Percentiles rank a stretch among this genome's conserved stretches.
Conservation (phyloP, 2,329 filamentous ascomycete species). For the Geosmithia flava region DNA sequence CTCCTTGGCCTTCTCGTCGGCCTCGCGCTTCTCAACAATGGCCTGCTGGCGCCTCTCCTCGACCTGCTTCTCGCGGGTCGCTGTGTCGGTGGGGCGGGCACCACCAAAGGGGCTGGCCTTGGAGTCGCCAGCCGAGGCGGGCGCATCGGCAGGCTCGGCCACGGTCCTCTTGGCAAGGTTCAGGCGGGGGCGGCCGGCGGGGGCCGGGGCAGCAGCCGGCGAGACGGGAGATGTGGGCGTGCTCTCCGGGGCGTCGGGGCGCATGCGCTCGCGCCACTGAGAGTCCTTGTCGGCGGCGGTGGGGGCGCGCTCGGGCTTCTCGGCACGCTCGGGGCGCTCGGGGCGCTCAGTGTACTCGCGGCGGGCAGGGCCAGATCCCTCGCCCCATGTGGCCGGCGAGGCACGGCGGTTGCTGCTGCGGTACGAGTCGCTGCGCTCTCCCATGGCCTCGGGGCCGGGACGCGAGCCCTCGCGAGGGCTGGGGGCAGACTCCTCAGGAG, state of each 20-base stretch:
- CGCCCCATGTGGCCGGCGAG: slow-evolving; percentile 69
- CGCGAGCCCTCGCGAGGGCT: slow-evolving; percentile 42
- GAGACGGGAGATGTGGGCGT: slow-evolving; percentile 65
- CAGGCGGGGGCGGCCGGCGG: slow-evolving; percentile 60
- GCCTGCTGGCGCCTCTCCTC: slow-evolving; percentile 74
- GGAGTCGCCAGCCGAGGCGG: slow-evolving; percentile 46
- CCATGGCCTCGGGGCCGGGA: slow-evolving; percentile 36
- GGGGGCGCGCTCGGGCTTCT: slow-evolving; percentile 52
- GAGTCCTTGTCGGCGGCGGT: slow-evolving; percentile 89
- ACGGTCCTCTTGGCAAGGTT: slow-evolving; percentile 89
- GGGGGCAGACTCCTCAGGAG: slow-evolving; percentile 34
- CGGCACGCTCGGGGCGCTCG: slow-evolving; percentile 59
- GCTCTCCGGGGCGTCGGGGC: slow-evolving; percentile 53
- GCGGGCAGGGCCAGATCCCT: slow-evolving; percentile 29
- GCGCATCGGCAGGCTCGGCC: slow-evolving; percentile 51
- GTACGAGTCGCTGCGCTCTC: slow-evolving; percentile 43
- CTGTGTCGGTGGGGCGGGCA: slow-evolving; percentile 87
- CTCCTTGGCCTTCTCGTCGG: slow-evolving; percentile 75
- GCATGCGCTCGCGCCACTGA: slow-evolving; percentile 88
- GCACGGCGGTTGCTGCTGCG: slow-evolving; percentile 47
- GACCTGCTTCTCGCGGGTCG: slow-evolving; percentile 75
- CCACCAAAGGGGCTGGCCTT: slow-evolving; percentile 93
- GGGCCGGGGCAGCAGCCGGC: slow-evolving; percentile 32
- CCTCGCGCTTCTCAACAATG: slow-evolving; percentile 72
- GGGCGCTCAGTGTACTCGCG: slow-evolving; percentile 64